phyloP scores from a whole-genome alignment of 202 grass and related monocot species.

The Panicum virgatum region DNA sequence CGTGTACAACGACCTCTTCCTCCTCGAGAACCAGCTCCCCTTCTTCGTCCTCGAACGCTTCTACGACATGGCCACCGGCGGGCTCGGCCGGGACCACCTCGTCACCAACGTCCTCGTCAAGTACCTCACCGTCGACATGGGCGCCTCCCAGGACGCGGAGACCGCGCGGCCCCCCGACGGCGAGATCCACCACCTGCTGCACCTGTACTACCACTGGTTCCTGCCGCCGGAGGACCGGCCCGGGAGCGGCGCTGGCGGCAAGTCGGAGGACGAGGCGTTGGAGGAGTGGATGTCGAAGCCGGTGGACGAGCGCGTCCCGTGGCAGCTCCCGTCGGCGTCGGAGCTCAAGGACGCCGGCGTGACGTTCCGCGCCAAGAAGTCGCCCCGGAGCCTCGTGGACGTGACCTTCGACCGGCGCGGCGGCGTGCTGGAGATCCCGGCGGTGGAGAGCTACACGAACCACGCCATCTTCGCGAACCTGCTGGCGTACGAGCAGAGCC shows the following conservation, averaged over 20 bases:
- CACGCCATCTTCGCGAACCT: constrained; percentile 50
- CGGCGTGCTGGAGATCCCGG: constrained; percentile 61
- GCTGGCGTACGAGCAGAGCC: constrained; percentile 66
- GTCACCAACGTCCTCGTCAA: constrained; percentile 51
- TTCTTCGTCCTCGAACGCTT: constrained; percentile 52
- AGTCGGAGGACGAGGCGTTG: constrained; percentile 20
- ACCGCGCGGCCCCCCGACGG: constrained; percentile 8
- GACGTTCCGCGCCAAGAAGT: constrained; percentile 44
- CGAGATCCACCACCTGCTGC: constrained; percentile 64
- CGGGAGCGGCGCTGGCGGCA: too few relatives aligned
- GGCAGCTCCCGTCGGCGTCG: constrained; percentile 43
- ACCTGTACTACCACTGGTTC: constrained; percentile 79
- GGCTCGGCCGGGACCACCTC: constrained; percentile 12
- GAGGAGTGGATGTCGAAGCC: constrained; percentile 37
- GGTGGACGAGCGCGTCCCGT: constrained; percentile 26
- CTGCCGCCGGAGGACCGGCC: constrained; percentile 32
- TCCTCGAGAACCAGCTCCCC: constrained; percentile 72
- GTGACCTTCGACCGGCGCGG: constrained; percentile 36
- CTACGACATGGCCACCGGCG: constrained; percentile 45
- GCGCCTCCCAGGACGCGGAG: constrained; percentile 11
- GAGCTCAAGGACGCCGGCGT: constrained; percentile 58
- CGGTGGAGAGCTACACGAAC: constrained; percentile 55
- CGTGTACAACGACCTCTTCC: constrained; percentile 53
- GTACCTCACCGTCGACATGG: constrained; percentile 45
- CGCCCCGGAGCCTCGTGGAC: constrained; percentile 46